Percentiles rank a stretch among this genome's conserved stretches.
These are phyloP conservation scores for Wickerhamomyces ciferrii DNA, from an alignment of 805 yeast genomes.

Conservation along the genomic window DNA sequence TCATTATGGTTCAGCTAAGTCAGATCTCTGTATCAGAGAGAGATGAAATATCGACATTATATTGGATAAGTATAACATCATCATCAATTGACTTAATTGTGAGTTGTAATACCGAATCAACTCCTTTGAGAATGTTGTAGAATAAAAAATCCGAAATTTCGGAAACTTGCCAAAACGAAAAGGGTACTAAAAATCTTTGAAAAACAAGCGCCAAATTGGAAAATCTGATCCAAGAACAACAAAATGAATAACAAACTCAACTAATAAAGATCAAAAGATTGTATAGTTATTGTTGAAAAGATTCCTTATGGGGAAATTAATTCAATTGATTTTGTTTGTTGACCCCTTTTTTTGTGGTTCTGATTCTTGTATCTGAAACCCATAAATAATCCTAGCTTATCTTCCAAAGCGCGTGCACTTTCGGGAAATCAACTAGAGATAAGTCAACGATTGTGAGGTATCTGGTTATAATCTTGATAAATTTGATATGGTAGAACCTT, in stretches of 20 bases:
- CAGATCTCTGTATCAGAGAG: too few species aligned
- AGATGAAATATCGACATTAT: too few species aligned
- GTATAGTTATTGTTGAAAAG: too few species aligned
- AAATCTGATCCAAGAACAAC: not conserved
- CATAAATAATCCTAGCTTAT: not conserved
- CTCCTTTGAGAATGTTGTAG: not conserved
- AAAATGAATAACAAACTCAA: not conserved
- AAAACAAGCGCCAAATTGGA: not conserved
- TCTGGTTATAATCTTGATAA: too few species aligned
- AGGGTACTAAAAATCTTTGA: not conserved
- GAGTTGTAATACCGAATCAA: not conserved
- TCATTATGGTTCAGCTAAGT: too few species aligned
- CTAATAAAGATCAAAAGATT: too few species aligned
- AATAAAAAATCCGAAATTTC: not conserved
- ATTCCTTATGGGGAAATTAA: too few species aligned
- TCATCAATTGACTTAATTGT: not conserved
- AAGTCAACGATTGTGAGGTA: not conserved
- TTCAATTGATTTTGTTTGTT: too few species aligned
- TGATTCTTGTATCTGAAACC: too few species aligned
- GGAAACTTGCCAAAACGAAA: not conserved
- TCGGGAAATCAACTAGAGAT: not conserved
- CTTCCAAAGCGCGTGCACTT: not conserved
- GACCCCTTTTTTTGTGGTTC: too few species aligned
- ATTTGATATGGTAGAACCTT: too few species aligned
- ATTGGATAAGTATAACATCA: not conserved